A percentile compares a stretch with the other conserved stretches of the same genome.
Conservation (phyloP, 2,329 filamentous ascomycete genomes). For the Sordariomycetes sp. region DNA sequence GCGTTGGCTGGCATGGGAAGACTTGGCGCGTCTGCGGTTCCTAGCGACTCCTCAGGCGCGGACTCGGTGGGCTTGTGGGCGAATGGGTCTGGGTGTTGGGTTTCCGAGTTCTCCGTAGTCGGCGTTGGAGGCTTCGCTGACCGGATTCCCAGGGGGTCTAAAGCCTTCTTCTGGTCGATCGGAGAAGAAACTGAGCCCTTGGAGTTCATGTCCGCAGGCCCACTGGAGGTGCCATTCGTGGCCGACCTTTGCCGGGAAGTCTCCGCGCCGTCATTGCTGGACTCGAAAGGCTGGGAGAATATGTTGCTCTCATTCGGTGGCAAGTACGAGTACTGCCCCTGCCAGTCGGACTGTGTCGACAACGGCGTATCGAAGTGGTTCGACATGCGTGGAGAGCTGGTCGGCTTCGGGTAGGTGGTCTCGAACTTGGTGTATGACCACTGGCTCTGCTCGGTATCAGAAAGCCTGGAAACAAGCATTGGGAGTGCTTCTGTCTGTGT, state of each 20-base stretch:
- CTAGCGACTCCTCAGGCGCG: conserved; percentile 25
- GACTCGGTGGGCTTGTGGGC: conserved; percentile 24
- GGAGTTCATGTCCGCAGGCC: conserved; percentile 54
- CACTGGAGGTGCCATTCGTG: conserved; percentile 17
- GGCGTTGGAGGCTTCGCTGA: conserved; percentile 28
- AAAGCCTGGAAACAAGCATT: conserved; percentile 47
- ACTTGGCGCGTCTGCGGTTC: conserved; percentile 25
- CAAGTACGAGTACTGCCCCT: conserved; percentile 41
- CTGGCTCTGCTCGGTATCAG: conserved; percentile 41
- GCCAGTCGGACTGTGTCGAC: conserved; percentile 46
- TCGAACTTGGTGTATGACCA: conserved; percentile 45
- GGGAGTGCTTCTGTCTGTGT: conserved; percentile 15
- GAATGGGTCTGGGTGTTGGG: conserved; percentile 10
- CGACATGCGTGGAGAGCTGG: conserved; percentile 44
- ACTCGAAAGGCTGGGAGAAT: conserved; percentile 33
- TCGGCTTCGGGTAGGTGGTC: conserved; percentile 30
- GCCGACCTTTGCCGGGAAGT: conserved; percentile 23
- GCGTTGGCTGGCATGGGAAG: conserved; percentile 28
- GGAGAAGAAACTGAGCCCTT: conserved; percentile 12
- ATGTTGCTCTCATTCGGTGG: conserved; percentile 31
- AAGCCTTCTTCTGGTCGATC: conserved; percentile 11
- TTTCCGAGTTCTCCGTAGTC: conserved; percentile 21
- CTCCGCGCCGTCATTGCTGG: conserved; percentile 25
- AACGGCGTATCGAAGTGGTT: conserved; percentile 40
- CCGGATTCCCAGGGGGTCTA: conserved; percentile 29